Evolutionary conservation across 2,329 filamentous ascomycete species (phyloP), one percentile per base, ranked within the genome.

Genomic region (Cordyceps cicadae): DNA sequence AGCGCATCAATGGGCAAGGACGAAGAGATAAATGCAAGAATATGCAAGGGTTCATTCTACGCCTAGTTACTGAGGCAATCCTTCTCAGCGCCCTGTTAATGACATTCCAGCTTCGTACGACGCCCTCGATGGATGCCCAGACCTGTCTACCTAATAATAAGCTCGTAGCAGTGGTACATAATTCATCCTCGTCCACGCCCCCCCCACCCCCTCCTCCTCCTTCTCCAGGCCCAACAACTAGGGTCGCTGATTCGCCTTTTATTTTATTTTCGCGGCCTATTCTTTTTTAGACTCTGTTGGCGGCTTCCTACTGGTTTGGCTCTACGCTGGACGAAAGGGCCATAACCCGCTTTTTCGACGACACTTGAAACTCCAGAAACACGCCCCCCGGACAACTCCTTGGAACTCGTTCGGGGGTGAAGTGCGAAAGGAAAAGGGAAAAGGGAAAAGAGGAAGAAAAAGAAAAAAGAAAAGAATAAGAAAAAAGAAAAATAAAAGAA

Each of bases 301-400:
- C 46, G 17, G 19, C 24, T 32, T 50, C 55, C 55, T 50, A 58
- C 46, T 51, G 45, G 46, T 32, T 19, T 19, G 9, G n/a, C n/a
- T 11, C 11, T 51, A 45, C 32, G 37, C 39, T n/a, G 32, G 32
- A 29, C 29, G 48, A 52, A 29, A 29, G 29, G 29, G 56, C 56
- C 49, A 52, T 37, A 52, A 12, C 56, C 56, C 56, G 56, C 56
- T 58, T 58, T 59, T 59, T 37, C 15, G 19, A 26, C 21, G 7
- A 37, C 34, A 52, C 48, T 58, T 59, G 56, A 59, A 59, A 59
- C 56, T 56, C 48, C 21, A 52, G 48, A 29, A 52, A 24, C 48
- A 59, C 56, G 55, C 56, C 56, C 56, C 56, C 56, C 37, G 11
- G 32, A 29, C 48, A 59, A 59, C 56, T 59, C 56, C 56, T 59